Conservation (phyloP, 2,329 filamentous ascomycete genomes). For the Macroventuria anomochaeta region DNA sequence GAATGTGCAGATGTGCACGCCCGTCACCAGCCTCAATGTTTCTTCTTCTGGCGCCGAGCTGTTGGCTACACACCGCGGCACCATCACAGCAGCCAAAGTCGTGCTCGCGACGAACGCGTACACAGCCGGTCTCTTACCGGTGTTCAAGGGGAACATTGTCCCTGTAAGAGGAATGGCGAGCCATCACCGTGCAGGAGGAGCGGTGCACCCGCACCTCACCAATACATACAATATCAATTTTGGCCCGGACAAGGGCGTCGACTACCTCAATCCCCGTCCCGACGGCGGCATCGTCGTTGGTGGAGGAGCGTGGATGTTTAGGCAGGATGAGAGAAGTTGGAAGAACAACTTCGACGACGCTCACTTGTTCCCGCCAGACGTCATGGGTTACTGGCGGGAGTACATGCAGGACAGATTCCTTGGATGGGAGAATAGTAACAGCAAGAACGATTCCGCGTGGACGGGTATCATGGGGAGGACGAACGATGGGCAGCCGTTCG, state of each 20-base stretch:
- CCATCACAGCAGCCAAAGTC: constrained; percentile 25
- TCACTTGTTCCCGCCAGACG: constrained; percentile 50
- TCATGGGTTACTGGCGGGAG: constrained; percentile 54
- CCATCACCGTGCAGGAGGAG: no score
- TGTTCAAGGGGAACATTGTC: constrained; percentile 49
- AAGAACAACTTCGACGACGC: constrained; percentile 57
- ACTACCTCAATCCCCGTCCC: constrained; percentile 24
- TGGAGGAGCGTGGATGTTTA: constrained; percentile 50
- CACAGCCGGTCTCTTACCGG: constrained; percentile 31
- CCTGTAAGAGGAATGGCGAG: constrained; percentile 43
- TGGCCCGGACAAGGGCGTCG: constrained; percentile 5
- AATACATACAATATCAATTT: constrained; percentile 39
- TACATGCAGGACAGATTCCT: constrained; percentile 58
- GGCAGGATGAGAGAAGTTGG: constrained; percentile 50
- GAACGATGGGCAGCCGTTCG: constrained; percentile 51
- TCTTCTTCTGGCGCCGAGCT: constrained; percentile 4
- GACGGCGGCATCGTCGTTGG: constrained; percentile 24
- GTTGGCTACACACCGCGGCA: constrained; percentile 31
- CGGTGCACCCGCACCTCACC: constrained; percentile 32
- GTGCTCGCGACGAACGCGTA: constrained; percentile 41
- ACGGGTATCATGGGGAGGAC: constrained; percentile 52
- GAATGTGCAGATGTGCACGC: constrained; percentile 37
- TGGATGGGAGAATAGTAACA: constrained; percentile 57
- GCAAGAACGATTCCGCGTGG: constrained; percentile 51
- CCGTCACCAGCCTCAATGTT: constrained; percentile 15